Conservation (phyloP, 2,329 filamentous ascomycete genomes). For the Beauveria sp. region DNA sequence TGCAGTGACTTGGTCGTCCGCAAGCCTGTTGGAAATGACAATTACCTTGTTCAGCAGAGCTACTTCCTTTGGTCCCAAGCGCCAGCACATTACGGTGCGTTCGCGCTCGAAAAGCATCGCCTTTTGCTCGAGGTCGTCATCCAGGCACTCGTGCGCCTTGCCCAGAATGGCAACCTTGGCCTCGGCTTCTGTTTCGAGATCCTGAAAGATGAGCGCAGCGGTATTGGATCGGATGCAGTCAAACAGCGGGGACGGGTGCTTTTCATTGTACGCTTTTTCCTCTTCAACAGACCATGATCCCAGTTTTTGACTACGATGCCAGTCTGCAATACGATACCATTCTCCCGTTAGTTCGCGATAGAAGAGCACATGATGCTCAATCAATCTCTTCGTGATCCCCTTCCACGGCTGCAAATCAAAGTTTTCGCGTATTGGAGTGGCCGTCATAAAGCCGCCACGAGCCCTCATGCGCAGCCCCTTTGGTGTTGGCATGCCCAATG, state of each 20-base stretch:
- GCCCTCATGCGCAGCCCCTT: constrained; percentile 14
- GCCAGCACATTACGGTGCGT: constrained; percentile 5
- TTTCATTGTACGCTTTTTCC: constrained; percentile 10
- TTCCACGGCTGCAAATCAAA: constrained; percentile 16
- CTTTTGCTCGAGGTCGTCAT: not conserved
- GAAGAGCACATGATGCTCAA: constrained; percentile 15
- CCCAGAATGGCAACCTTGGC: not conserved
- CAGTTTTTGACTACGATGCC: constrained; percentile 17
- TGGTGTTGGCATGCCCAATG: constrained; percentile 14
- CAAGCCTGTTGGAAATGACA: not conserved
- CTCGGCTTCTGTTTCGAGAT: not conserved
- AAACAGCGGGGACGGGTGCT: constrained; percentile 13
- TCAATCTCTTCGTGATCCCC: constrained; percentile 8
- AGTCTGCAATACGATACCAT: constrained; percentile 17
- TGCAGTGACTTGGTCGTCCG: constrained; percentile 1
- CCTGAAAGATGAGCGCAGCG: constrained; percentile 13
- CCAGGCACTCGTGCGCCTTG: not conserved
- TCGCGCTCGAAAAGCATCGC: not conserved
- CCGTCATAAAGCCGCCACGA: constrained; percentile 12
- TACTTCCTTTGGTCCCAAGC: not conserved
- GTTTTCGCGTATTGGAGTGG: not conserved
- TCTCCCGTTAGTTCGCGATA: constrained; percentile 9
- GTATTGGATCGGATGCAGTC: constrained; percentile 13
- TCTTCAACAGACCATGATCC: constrained; percentile 15
- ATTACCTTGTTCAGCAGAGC: not conserved